Evolutionary conservation across 495 filamentous ascomycete species (phyloP).

Genomic region (Geoglossum glabrum): DNA sequence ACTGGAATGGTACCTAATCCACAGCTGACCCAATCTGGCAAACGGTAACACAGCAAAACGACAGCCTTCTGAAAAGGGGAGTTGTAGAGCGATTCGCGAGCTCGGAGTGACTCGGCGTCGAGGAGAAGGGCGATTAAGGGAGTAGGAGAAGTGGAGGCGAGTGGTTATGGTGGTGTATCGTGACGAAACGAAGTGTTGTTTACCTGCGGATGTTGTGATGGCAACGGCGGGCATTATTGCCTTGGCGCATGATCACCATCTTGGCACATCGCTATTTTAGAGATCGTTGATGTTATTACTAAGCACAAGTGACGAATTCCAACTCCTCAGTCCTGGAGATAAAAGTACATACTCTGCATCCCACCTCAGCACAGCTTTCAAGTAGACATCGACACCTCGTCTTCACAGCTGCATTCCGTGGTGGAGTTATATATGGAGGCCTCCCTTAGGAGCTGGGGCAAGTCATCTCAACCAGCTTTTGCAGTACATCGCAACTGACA

Average conservation of each 20-base stretch:
- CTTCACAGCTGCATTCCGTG: not conserved
- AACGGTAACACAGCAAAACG: not conserved
- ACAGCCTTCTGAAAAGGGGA: not conserved
- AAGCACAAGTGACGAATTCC: not conserved
- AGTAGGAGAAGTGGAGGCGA: not conserved
- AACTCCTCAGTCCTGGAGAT: too few species aligned
- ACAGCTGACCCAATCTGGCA: not conserved
- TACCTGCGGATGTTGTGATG: not conserved
- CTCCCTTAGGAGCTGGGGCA: slow-evolving; percentile 5
- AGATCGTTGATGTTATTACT: not conserved
- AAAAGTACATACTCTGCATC: too few species aligned
- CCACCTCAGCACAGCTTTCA: too few species aligned
- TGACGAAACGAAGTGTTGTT: not conserved
- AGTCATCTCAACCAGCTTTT: not conserved
- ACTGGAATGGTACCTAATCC: not conserved
- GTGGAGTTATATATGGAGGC: not conserved
- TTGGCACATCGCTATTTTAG: not conserved
- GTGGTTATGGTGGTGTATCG: not conserved
- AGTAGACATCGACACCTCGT: too few species aligned
- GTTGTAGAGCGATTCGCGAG: not conserved
- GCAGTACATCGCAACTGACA: not conserved
- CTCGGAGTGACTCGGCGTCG: not conserved
- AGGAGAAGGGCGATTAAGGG: not conserved
- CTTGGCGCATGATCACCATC: not conserved
- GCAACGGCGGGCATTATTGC: not conserved